phyloP scores from a whole-genome alignment of 176 grass and related monocot genomes.

The Cenchrus americanus region DNA sequence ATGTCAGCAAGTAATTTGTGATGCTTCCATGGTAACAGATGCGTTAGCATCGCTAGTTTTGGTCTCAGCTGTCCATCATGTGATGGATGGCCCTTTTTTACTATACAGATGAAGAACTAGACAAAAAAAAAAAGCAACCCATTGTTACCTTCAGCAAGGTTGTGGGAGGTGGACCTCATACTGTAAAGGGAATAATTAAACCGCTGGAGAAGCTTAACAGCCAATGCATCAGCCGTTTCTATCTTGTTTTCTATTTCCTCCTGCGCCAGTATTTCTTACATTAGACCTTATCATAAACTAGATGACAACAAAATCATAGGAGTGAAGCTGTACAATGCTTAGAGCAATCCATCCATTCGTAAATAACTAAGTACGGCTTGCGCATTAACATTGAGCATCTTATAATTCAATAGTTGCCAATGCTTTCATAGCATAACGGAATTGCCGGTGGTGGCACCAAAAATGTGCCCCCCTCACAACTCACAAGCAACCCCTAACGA shows the following conservation, averaged over 20 bases:
- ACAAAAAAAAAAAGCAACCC: slow-evolving; percentile 4
- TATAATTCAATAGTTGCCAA: background rate
- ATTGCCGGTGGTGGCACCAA: too few species aligned
- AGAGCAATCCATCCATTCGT: background rate
- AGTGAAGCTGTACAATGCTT: background rate
- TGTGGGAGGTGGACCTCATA: slow-evolving; percentile 75
- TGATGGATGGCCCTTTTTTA: background rate
- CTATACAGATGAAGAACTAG: background rate
- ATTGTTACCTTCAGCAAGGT: slow-evolving; percentile 69
- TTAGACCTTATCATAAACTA: slow-evolving; percentile 12
- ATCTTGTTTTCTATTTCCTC: slow-evolving; percentile 93
- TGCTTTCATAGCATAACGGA: too few species aligned
- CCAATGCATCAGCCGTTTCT: slow-evolving; percentile 85
- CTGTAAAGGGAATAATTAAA: slow-evolving; percentile 82
- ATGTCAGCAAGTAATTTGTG: slow-evolving; percentile 18
- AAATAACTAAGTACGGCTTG: background rate
- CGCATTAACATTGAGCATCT: background rate
- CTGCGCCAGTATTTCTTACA: slow-evolving; percentile 45
- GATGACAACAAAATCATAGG: background rate
- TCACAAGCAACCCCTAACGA: too few species aligned
- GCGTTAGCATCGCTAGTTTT: background rate
- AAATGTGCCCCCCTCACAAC: too few species aligned
- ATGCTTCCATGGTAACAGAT: background rate
- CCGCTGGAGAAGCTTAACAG: slow-evolving; percentile 79
- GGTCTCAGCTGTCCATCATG: background rate